Base-by-base conservation (phyloP, 2,329 filamentous ascomycete species). In the Diaporthe helianthi region DNA sequence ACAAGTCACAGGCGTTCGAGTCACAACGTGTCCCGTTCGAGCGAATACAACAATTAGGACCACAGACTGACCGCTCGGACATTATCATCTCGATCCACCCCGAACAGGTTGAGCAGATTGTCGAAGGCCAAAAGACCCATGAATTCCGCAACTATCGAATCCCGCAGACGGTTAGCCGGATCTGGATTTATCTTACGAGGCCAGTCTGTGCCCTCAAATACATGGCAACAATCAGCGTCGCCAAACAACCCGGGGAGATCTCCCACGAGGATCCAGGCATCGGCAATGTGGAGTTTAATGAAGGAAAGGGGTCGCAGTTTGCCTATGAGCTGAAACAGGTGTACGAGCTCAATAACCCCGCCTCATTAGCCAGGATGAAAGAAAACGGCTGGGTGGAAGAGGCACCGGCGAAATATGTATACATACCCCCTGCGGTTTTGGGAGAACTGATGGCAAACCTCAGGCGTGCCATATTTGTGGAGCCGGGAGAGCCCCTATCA, bases 301-400 rank as follows among this genome's bases (percentile, higher is more conserved):
- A 77, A 12, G 79, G 80, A 8, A 76, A 73, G 47, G 76, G 71
- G n/a, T 69, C 76, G 19, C 81, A 80, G 29, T 86, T 80, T 71
- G 87, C 85, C 4, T 86, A 88, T 73, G 83, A 86, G 73, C 80
- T 89, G 53, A 72, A 82, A 26, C 82, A 90, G 73, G 81, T 91
- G 0, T 91, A 90, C 74, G 83, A 88, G 76, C 82, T 91, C 31
- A 89, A 90, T 73, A 85, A 90, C 75, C 85, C 88, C 0, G 80
- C 89, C 1, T 78, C 83, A 0, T 78, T 87, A 1, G 78, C 80
- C 0, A 80, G 84, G 65, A 86, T 90, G 80, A 83, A 82, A 53
- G 79, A 81, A 51, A 84, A 86, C 47, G 87, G 86, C 0, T 89
- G 87, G 85, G 75, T 89, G 0, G 79, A 82, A 6, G 78, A 79